Percentiles rank a stretch among this genome's conserved stretches.
These are phyloP conservation scores for Craterostigma plantagineum DNA, from an alignment of 257 asterid species.

Conservation along the genomic window DNA sequence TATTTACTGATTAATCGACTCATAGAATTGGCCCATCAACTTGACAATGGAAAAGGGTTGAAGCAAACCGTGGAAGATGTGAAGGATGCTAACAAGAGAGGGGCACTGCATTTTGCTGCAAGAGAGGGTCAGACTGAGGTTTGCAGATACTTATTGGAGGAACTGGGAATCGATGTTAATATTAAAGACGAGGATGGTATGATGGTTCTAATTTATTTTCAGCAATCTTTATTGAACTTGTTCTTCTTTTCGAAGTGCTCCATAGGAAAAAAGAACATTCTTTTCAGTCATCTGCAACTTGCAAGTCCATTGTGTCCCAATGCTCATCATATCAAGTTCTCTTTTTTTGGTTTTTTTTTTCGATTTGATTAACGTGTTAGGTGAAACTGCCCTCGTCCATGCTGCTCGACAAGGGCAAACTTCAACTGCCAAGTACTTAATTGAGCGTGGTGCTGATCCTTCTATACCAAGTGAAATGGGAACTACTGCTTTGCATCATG, in stretches of 20 bases:
- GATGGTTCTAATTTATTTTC: background rate
- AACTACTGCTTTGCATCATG: constrained; percentile 71
- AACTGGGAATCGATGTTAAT: constrained; percentile 62
- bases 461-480: constrained; percentile 75
- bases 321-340: background rate
- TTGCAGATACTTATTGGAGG: constrained; percentile 85
- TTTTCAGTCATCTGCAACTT: constrained; percentile 2
- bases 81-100: constrained; percentile 95
- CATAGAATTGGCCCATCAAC: constrained; percentile 42
- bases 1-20: background rate
- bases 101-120: constrained; percentile 89
- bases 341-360: background rate
- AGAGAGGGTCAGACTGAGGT: constrained; percentile 80
- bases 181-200: constrained; percentile 79
- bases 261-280: constrained; percentile 3
- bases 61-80: constrained; percentile 51
- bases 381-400: constrained; percentile 81
- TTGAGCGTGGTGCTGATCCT: constrained; percentile 69
- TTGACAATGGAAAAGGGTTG: constrained; percentile 77
- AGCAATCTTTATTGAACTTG: background rate
- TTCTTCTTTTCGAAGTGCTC: background rate
- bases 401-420: constrained; percentile 89
- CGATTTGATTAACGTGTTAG: constrained; percentile 17
- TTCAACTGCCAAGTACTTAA: constrained; percentile 53
- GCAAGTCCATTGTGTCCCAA: constrained; percentile 1